Conservation (phyloP, 768 basidiomycete species). For the Hydnomerulius pinastri region DNA sequence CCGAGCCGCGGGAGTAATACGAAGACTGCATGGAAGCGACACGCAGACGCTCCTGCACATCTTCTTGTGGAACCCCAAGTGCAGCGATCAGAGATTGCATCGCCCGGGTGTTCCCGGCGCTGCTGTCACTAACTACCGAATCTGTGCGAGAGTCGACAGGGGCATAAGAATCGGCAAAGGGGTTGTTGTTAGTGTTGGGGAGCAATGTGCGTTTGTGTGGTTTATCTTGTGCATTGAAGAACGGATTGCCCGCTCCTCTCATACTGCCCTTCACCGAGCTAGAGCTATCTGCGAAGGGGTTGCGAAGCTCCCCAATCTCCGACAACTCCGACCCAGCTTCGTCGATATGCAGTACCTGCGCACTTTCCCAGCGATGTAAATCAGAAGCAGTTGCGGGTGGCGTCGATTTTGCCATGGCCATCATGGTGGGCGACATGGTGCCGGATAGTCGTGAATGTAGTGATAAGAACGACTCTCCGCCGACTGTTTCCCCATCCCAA, state of each 20-base stretch:
- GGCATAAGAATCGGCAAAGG: conserved; percentile 43
- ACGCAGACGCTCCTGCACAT: conserved; percentile 51
- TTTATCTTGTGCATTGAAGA: conserved; percentile 44
- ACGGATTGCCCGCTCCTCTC: conserved; percentile 36
- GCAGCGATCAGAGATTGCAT: conserved; percentile 68
- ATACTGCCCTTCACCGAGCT: conserved; percentile 15
- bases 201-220: conserved; percentile 19
- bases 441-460: conserved; percentile 43
- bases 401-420: conserved; percentile 59
- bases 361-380: conserved; percentile 68
- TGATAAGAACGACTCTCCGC: conserved; percentile 52
- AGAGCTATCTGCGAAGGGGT: conserved; percentile 29
- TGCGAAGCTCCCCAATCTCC: conserved; percentile 13
- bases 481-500: conserved; percentile 52
- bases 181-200: conserved; percentile 29
- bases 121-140: conserved; percentile 24
- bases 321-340: conserved; percentile 18
- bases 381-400: conserved; percentile 54
- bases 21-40: conserved; percentile 64
- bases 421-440: conserved; percentile 49
- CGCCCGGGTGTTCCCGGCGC: conserved; percentile 51
- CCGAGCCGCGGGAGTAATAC: conserved; percentile 30
- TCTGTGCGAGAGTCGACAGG: conserved; percentile 31
- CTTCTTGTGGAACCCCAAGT: conserved; percentile 51
- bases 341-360: conserved; percentile 55